phyloP scores from a whole-genome alignment of 495 filamentous ascomycete species.

The Podospora bellae-mahoneyi region DNA sequence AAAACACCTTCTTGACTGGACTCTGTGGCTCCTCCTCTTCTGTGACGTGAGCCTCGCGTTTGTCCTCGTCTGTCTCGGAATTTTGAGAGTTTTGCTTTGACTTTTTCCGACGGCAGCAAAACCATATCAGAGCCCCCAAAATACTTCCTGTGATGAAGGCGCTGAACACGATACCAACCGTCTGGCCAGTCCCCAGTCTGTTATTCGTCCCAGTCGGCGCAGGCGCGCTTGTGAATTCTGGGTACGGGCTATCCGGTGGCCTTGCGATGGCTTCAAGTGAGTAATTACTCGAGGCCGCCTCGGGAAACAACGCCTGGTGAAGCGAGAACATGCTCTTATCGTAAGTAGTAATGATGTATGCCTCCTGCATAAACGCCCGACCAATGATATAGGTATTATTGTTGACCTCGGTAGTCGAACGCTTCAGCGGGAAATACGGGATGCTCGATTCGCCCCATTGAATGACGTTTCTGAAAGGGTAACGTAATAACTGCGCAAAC shows the following conservation, averaged over 20 bases:
- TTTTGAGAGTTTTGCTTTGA: slow-evolving; percentile 24
- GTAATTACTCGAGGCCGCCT: slow-evolving; percentile 41
- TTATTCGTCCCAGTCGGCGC: slow-evolving; percentile 12
- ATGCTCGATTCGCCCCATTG: slow-evolving; percentile 42
- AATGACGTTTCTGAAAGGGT: slow-evolving; percentile 53
- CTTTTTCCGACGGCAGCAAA: slow-evolving; percentile 33
- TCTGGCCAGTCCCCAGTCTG: slow-evolving; percentile 46
- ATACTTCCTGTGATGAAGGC: slow-evolving; percentile 45
- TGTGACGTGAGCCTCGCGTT: slow-evolving; percentile 23
- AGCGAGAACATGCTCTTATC: slow-evolving; percentile 59
- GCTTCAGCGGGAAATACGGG: slow-evolving; percentile 62
- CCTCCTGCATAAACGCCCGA: slow-evolving; percentile 67
- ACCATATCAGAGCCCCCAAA: slow-evolving; percentile 35
- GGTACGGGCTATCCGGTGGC: slow-evolving; percentile 46
- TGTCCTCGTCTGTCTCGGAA: slow-evolving; percentile 25
- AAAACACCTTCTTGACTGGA: slow-evolving; percentile 36
- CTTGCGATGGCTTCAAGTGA: slow-evolving; percentile 49
- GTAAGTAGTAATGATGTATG: slow-evolving; percentile 65
- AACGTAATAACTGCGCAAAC: slow-evolving; percentile 58
- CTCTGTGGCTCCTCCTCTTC: slow-evolving; percentile 27
- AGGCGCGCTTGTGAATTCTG: slow-evolving; percentile 24
- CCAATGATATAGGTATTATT: slow-evolving; percentile 61
- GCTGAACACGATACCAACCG: slow-evolving; percentile 40
- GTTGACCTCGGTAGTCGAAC: slow-evolving; percentile 39
- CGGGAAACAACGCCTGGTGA: slow-evolving; percentile 53